These are phyloP conservation scores for Mortierella sp. DNA, from an alignment of 371 early-diverging fungal species.

Conservation along the genomic window DNA sequence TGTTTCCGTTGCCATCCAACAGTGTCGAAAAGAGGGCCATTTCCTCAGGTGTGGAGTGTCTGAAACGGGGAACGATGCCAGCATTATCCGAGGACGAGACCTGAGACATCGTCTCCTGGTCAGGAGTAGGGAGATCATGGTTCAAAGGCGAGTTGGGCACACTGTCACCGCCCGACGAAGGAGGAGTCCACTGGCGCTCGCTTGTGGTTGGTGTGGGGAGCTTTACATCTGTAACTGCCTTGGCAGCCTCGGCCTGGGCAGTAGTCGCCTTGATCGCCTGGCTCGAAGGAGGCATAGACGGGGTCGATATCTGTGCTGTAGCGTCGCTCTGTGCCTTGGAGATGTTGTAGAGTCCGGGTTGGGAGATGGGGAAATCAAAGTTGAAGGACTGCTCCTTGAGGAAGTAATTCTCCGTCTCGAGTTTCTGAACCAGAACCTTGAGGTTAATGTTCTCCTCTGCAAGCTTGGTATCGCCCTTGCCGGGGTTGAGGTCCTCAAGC, in stretches of 20 bases:
- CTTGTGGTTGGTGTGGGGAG: conserved; percentile 8
- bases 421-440: conserved; percentile 61
- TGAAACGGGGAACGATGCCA: conserved; percentile 21
- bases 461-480: conserved; percentile 58
- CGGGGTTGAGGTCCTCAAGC: conserved; percentile 62
- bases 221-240: not conserved
- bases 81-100: not conserved
- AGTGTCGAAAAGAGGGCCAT: conserved; percentile 30
- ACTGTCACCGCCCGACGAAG: conserved; percentile 54
- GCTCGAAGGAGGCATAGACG: conserved; percentile 6
- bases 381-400: conserved; percentile 61
- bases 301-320: conserved; percentile 13
- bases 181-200: conserved; percentile 52
- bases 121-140: conserved; percentile 23
- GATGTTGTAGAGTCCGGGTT: conserved; percentile 46
- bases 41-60: conserved; percentile 23
- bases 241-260: not conserved
- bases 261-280: not conserved
- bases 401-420: conserved; percentile 65
- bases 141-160: conserved; percentile 53
- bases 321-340: conserved; percentile 17
- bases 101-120: conserved; percentile 2
- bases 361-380: conserved; percentile 63
- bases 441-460: conserved; percentile 68
- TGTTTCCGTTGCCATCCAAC: conserved; percentile 25